Conservation (phyloP, 1,139 yeast species). For the Oligophagozyma castellii region DNA sequence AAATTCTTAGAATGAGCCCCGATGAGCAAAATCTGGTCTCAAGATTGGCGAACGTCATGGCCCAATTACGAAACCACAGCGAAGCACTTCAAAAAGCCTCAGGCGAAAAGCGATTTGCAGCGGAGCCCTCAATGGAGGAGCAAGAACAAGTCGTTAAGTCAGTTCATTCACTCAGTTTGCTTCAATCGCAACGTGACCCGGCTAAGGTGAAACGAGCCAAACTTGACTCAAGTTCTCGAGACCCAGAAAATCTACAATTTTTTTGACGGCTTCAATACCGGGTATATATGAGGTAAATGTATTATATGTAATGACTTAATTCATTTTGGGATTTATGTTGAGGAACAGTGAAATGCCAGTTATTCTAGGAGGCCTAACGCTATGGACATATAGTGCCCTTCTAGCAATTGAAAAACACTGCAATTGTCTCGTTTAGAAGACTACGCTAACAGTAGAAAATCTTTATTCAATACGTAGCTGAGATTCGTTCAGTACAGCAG, state of each 20-base stretch:
- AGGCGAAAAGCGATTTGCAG: not conserved
- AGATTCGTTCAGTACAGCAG: no score
- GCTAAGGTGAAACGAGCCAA: constrained; percentile 20
- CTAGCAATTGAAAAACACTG: no score
- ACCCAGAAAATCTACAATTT: constrained; percentile 11
- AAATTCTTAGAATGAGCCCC: constrained; percentile 8
- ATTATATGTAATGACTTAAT: no score
- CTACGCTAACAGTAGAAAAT: no score
- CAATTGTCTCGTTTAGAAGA: no score
- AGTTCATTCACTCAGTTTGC: constrained; percentile 16
- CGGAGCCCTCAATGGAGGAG: not conserved
- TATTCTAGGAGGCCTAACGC: no score
- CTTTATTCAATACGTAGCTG: no score
- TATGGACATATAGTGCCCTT: not conserved
- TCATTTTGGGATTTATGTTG: no score
- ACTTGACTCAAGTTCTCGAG: constrained; percentile 17
- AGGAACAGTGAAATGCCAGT: no score
- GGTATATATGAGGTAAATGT: no score
- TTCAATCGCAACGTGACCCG: constrained; percentile 17
- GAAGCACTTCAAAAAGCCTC: not conserved
- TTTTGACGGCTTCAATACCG: no score
- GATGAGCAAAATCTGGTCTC: constrained; percentile 15
- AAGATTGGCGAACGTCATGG: constrained; percentile 16
- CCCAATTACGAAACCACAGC: constrained; percentile 5
- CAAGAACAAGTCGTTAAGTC: constrained; percentile 8